Conservation (phyloP, 2,329 filamentous ascomycete genomes). For the Biscogniauxia mediterranea region DNA sequence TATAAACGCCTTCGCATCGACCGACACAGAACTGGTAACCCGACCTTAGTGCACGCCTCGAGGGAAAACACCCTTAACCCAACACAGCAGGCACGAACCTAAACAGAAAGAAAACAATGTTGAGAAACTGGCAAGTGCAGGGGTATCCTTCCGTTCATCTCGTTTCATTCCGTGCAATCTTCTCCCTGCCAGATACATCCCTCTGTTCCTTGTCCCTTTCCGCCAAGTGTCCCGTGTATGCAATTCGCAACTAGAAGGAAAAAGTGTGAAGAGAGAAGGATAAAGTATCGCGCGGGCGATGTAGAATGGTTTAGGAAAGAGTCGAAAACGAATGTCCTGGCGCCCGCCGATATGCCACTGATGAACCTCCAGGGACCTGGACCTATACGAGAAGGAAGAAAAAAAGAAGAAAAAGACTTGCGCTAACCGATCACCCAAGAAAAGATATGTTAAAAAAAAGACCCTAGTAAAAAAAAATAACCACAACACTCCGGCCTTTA, state of each 20-base stretch:
- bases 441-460: constrained; percentile 13
- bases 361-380: constrained; percentile 15
- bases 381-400: constrained; percentile 18
- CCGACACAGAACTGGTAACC: constrained; percentile 27
- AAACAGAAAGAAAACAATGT: constrained; percentile 20
- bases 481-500: constrained; percentile 27
- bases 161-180: constrained; percentile 35
- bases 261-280: constrained; percentile 16
- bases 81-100: constrained; percentile 31
- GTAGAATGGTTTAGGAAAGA: constrained; percentile 33
- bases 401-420: constrained; percentile 12
- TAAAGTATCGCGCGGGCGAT: constrained; percentile 35
- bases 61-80: constrained; percentile 20
- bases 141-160: constrained; percentile 36
- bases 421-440: constrained; percentile 19
- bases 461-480: constrained; percentile 13
- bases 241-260: constrained; percentile 23
- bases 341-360: constrained; percentile 28
- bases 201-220: constrained; percentile 21
- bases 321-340: constrained; percentile 35
- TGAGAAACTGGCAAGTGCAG: constrained; percentile 30
- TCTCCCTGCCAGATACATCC: constrained; percentile 19
- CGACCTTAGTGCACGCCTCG: constrained; percentile 25
- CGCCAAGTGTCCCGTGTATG: constrained; percentile 25
- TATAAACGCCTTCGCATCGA: constrained; percentile 20